phyloP scores from a whole-genome alignment of 2,329 filamentous ascomycete genomes.

The Aspergillus awamori region DNA sequence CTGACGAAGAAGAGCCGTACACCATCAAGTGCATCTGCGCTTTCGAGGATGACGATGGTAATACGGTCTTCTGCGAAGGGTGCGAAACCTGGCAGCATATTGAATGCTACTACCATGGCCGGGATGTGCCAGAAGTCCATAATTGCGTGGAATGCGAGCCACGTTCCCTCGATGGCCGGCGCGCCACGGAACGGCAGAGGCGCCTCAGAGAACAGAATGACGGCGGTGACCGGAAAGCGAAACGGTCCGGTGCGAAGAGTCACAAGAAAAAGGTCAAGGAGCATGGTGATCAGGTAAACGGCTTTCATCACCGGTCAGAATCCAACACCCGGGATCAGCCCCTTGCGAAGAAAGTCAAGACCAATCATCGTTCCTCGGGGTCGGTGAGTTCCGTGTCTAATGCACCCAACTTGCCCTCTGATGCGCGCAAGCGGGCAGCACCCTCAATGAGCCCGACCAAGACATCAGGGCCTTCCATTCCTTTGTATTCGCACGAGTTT shows the following conservation, averaged over 20 bases:
- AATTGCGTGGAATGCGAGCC: slow-evolving; percentile 89
- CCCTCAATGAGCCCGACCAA: slow-evolving; percentile 75
- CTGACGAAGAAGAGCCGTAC: slow-evolving; percentile 60
- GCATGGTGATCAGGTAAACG: slow-evolving; percentile 41
- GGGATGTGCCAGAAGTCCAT: slow-evolving; percentile 75
- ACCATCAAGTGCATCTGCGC: slow-evolving; percentile 98
- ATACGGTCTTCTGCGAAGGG: slow-evolving; percentile 92
- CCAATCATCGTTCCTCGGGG: slow-evolving; percentile 75
- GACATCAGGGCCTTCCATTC: slow-evolving; percentile 61
- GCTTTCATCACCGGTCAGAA: slow-evolving; percentile 63
- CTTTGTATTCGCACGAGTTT: slow-evolving; percentile 74
- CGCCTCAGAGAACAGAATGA: slow-evolving; percentile 62
- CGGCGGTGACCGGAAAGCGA: slow-evolving; percentile 69
- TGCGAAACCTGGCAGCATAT: slow-evolving; percentile 99
- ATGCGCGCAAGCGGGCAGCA: slow-evolving; percentile 62
- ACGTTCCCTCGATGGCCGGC: slow-evolving; percentile 70
- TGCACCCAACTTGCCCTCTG: slow-evolving; percentile 66
- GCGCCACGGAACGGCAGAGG: slow-evolving; percentile 73
- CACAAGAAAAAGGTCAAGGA: slow-evolving; percentile 89
- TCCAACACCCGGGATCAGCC: slow-evolving; percentile 54
- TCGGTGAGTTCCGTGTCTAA: slow-evolving; percentile 71
- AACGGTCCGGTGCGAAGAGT: slow-evolving; percentile 75
- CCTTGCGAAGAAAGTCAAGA: slow-evolving; percentile 77
- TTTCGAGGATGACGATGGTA: slow-evolving; percentile 92
- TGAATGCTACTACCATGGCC: slow-evolving; percentile 87